Evolutionary conservation across 2,329 filamentous ascomycete species (phyloP).

Genomic region (Trichoderma asperellum): DNA sequence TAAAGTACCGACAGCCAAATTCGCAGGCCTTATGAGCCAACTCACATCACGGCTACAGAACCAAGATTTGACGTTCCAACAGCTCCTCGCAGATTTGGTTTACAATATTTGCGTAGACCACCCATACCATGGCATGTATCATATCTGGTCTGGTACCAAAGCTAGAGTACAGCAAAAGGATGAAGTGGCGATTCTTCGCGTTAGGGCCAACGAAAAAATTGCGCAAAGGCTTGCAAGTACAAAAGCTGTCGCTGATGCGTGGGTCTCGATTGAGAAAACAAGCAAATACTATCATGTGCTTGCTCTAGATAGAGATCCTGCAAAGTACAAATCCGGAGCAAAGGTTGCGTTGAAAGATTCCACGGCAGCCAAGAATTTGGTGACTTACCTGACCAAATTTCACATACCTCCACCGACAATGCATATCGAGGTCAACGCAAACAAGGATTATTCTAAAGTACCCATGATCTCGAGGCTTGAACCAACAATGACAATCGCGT

Average conservation of each 20-base stretch:
- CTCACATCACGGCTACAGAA: conserved; percentile 88
- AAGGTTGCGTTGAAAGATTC: conserved; percentile 69
- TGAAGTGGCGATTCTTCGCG: conserved; percentile 72
- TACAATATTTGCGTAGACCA: conserved; percentile 87
- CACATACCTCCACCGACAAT: conserved; percentile 87
- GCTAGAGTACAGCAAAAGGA: conserved; percentile 72
- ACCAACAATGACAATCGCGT: conserved; percentile 79
- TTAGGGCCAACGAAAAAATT: conserved; percentile 72
- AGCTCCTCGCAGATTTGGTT: conserved; percentile 72
- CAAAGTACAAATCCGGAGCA: conserved; percentile 68
- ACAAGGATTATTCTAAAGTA: conserved; percentile 75
- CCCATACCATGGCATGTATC: conserved; percentile 96
- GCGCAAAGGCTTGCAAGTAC: conserved; percentile 62
- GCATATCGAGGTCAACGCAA: conserved; percentile 73
- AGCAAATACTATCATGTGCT: conserved; percentile 69
- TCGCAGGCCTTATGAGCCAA: conserved; percentile 92
- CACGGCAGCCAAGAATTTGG: conserved; percentile 63
- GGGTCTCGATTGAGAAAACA: conserved; percentile 73
- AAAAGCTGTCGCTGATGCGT: conserved; percentile 58
- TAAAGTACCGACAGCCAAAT: conserved; percentile 85
- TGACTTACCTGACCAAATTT: conserved; percentile 64
- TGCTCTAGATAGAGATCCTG: conserved; percentile 66
- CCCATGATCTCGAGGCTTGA: conserved; percentile 76
- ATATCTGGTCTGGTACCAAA: conserved; percentile 83
- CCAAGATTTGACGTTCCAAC: conserved; percentile 73